A percentile compares a stretch with the other conserved stretches of the same genome.
Conservation (phyloP, 2,329 filamentous ascomycete genomes). For the Daldinia sp. region DNA sequence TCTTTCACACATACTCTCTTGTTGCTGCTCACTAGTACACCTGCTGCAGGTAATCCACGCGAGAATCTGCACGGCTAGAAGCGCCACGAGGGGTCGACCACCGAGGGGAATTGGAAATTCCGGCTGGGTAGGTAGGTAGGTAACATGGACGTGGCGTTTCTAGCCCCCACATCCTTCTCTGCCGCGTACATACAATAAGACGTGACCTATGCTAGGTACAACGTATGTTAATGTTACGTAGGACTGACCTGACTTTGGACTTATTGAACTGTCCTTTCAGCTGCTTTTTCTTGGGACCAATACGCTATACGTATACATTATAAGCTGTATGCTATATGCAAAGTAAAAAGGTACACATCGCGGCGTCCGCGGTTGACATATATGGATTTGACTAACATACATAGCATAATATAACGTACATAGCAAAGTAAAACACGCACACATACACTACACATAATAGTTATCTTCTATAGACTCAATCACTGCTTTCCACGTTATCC, state of each 20-base stretch:
- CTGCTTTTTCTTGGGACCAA: constrained; percentile 18
- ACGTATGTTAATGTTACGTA: background rate
- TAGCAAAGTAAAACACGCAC: background rate
- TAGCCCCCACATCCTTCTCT: constrained; percentile 25
- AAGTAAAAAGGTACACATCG: constrained; percentile 4
- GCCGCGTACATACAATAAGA: background rate
- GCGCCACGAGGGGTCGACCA: constrained; percentile 36
- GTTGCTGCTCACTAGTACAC: constrained; percentile 10
- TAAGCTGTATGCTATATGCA: background rate
- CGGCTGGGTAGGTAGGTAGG: constrained; percentile 28
- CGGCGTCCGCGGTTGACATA: constrained; percentile 33
- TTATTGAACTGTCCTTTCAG: constrained; percentile 13
- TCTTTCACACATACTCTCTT: constrained; percentile 1
- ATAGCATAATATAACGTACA: too few relatives aligned
- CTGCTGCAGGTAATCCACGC: constrained; percentile 36
- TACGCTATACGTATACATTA: background rate
- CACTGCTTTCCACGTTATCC: constrained; percentile 35
- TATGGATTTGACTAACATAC: constrained; percentile 14
- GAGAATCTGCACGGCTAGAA: constrained; percentile 35
- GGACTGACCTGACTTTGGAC: background rate
- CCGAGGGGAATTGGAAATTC: constrained; percentile 37
- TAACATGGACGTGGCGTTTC: constrained; percentile 34
- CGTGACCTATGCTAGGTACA: background rate
- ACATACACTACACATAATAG: background rate
- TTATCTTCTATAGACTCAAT: constrained; percentile 21